Evolutionary conservation across 2,329 filamentous ascomycete species (phyloP), one percentile per base, ranked within the genome.

Genomic region (Colletotrichum scovillei): DNA sequence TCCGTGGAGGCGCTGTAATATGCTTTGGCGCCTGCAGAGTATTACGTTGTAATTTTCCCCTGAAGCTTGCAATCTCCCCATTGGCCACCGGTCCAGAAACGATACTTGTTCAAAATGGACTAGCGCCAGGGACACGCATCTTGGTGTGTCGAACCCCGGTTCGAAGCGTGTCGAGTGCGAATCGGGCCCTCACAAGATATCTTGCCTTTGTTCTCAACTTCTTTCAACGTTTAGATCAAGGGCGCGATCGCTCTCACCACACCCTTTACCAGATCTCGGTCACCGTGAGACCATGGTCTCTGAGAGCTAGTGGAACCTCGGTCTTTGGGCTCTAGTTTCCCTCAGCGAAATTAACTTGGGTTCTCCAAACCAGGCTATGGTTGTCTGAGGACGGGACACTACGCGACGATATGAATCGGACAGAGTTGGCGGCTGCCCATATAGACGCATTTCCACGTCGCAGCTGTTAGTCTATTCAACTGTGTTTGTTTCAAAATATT

Each of bases 111-210:
- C 12, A 46, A 58, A 71, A 16, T 9, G 14, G 67, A 26, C 19
- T 66, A 57, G 46, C 30, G 60, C 26, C 56, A 53, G 69, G 69
- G 42, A 72, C 58, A 32, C 28, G 19, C 53, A 69, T 58, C 64
- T 52, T 42, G 58, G 38, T 46, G 26, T 46, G 52, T 42, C 38
- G 24, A n/a, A 26, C 42, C 59, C 26, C 67, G 63, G 53, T 22
- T 49, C 42, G n/a, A 22, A 26, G n/a, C 55, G n/a, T 30, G 16
- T n/a, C 32, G 32, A 42, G 32, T 26, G 63, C 28, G 59, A 59
- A 42, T 55, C 32, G 60, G 60, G 38, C 62, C 22, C 55, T 26
- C 35, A 16, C 28, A 57, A 58, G n/a, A 72, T 30, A 55, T 59
- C 52, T 52, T 69, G 28, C 58, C 38, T 42, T 42, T 42, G 38